phyloP scores from a whole-genome alignment of 75 land plant genomes.

The Adiantum capillusveneris region DNA sequence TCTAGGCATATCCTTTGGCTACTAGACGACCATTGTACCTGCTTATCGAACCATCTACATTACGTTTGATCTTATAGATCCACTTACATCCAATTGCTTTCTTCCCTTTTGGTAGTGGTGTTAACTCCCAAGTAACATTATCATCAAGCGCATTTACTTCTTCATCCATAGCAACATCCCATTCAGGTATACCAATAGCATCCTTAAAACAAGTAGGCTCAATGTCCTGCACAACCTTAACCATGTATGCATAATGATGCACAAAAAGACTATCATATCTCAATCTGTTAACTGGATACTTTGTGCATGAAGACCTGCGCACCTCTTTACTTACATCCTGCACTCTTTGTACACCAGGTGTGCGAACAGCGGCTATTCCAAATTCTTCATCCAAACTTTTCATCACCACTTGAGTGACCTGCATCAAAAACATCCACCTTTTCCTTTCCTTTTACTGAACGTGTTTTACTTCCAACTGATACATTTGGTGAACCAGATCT shows the following conservation, averaged over 20 bases:
- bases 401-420: neutral
- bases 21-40: neutral
- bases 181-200: neutral
- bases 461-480: neutral
- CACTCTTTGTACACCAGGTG: neutral
- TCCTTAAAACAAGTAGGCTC: neutral
- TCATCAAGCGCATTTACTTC: neutral
- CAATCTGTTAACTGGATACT: neutral
- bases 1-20: neutral
- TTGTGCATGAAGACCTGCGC: neutral
- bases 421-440: neutral
- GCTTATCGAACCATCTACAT: neutral
- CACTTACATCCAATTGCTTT: no score
- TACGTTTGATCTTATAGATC: no score
- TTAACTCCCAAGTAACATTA: neutral
- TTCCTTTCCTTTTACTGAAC: neutral
- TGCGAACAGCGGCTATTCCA: neutral
- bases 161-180: neutral
- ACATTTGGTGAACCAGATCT: neutral
- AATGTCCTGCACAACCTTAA: neutral
- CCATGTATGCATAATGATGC: neutral
- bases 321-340: neutral
- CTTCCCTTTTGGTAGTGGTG: no score
- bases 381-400: neutral
- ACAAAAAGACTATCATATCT: neutral